Base-by-base conservation (phyloP, 2,329 filamentous ascomycete species). In the Botrytis paeoniae region DNA sequence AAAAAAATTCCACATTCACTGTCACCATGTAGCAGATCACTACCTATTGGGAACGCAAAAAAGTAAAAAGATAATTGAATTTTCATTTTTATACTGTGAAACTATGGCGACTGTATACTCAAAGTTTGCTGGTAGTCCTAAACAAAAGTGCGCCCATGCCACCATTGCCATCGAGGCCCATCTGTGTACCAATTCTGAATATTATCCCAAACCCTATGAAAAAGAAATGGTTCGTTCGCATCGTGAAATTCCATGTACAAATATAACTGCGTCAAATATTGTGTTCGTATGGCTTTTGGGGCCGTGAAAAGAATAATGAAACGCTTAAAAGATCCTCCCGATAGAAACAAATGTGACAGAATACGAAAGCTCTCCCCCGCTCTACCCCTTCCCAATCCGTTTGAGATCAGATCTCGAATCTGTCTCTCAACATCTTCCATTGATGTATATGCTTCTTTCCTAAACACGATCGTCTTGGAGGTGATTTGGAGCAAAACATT, bases 221-320 rank as follows among this genome's bases (percentile, higher is more conserved):
- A 60, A n/a, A 43, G 54, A 43, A 69, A 69, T 57, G 16, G 16
- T 69, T 69, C 66, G 39, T 70, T 29, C 37, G 51, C 54, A 35
- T 70, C 68, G 29, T 70, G 20, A 61, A 60, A 37, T 45, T 35
- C 51, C 68, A 70, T 70, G 10, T 70, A 70, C 68, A 70, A 70
- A 61, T 70, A 29, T 61, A 61, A 61, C 25, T 61, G 68, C 68
- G 43, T 70, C 39, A 69, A 59, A 61, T 60, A 43, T 61, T 70
- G 68, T 70, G 68, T 61, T 61, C 68, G 20, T 43, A 16, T 57
- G 68, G 37, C 37, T 45, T 35, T 18, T n/a, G 12, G 20, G 29
- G 68, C 68, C 68, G 22, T 43, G 54, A 70, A 69, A 22, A 25
- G 68, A 61, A 70, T 32, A 20, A 70, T 12, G 25, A 35, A 37